Percentiles rank a stretch among this genome's conserved stretches.
These are phyloP conservation scores for Macadamia tetraphylla DNA, from an alignment of 164 flowering plant genomes.

Conservation along the genomic window DNA sequence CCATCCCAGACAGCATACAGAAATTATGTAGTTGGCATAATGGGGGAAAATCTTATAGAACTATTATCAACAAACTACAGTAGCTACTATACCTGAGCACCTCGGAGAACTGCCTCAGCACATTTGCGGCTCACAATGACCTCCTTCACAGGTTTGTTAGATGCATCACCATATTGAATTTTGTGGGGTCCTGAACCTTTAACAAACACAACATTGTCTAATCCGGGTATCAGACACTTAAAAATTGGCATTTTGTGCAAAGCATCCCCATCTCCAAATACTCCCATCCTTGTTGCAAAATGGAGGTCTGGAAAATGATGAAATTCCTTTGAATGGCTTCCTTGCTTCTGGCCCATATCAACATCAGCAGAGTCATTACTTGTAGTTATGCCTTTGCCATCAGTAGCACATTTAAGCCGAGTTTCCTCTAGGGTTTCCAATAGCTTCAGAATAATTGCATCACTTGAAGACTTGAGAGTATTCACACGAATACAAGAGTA, in stretches of 20 bases:
- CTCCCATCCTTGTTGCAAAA: constrained; percentile 1
- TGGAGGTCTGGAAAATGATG: constrained; percentile 2
- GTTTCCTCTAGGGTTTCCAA: constrained; percentile 23
- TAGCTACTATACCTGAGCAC: constrained; percentile 69
- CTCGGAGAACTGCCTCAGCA: constrained; percentile 99
- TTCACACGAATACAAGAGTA: constrained; percentile 93
- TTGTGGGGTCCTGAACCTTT: constrained; percentile 82
- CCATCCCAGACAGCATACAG: neutral
- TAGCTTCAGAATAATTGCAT: constrained; percentile 66
- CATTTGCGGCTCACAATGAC: constrained; percentile 94
- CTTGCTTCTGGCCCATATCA: constrained; percentile 7
- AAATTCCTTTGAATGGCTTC: constrained; percentile 6
- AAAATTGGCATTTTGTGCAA: constrained; percentile 21
- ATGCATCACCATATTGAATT: constrained; percentile 42
- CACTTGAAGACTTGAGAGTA: constrained; percentile 61
- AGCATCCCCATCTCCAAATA: constrained; percentile 9
- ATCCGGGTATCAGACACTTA: constrained; percentile 73
- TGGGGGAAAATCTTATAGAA: neutral
- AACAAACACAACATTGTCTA: constrained; percentile 78
- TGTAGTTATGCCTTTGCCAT: neutral
- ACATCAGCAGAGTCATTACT: constrained; percentile 7
- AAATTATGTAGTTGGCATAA: neutral
- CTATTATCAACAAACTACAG: neutral
- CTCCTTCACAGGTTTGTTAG: constrained; percentile 59
- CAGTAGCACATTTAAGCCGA: constrained; percentile 7